A percentile compares a stretch with the other conserved stretches of the same genome.
phyloP scores from a whole-genome alignment of 495 filamentous ascomycete genomes.

The Xylaria grammica region DNA sequence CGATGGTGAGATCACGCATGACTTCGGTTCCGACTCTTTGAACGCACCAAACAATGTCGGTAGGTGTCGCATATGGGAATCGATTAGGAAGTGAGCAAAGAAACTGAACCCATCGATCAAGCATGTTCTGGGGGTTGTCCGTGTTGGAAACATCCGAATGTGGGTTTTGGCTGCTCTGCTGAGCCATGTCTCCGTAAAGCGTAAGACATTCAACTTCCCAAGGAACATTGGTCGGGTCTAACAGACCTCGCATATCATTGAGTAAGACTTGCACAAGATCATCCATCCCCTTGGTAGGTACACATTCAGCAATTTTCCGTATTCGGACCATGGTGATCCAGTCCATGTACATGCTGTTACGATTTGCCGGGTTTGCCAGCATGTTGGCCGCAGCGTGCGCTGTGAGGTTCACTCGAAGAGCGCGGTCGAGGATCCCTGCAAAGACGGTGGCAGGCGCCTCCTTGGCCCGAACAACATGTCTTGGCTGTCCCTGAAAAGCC shows the following conservation, averaged over 20 bases:
- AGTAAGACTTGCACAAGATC: conserved; percentile 73
- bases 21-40: conserved; percentile 70
- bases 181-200: conserved; percentile 57
- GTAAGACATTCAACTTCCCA: conserved; percentile 61
- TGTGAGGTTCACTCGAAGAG: conserved; percentile 87
- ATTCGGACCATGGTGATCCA: conserved; percentile 83
- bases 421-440: conserved; percentile 78
- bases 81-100: conserved; percentile 72
- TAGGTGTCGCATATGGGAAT: conserved; percentile 73
- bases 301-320: conserved; percentile 65
- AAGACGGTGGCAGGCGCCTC: conserved; percentile 89
- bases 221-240: conserved; percentile 64
- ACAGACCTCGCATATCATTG: conserved; percentile 72
- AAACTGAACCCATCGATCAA: conserved; percentile 86
- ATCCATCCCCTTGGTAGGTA: conserved; percentile 66
- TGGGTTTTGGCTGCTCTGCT: conserved; percentile 43
- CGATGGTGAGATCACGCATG: conserved; percentile 80
- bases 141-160: conserved; percentile 29
- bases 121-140: conserved; percentile 58
- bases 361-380: conserved; percentile 71
- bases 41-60: conserved; percentile 71
- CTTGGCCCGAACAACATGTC: conserved; percentile 83
- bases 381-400: conserved; percentile 84
- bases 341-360: conserved; percentile 91
- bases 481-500: conserved; percentile 80